A percentile compares a stretch with the other conserved stretches of the same genome.
These are phyloP conservation scores for Hyaloscypha variabilis DNA, from an alignment of 495 filamentous ascomycete species.

Conservation along the genomic window DNA sequence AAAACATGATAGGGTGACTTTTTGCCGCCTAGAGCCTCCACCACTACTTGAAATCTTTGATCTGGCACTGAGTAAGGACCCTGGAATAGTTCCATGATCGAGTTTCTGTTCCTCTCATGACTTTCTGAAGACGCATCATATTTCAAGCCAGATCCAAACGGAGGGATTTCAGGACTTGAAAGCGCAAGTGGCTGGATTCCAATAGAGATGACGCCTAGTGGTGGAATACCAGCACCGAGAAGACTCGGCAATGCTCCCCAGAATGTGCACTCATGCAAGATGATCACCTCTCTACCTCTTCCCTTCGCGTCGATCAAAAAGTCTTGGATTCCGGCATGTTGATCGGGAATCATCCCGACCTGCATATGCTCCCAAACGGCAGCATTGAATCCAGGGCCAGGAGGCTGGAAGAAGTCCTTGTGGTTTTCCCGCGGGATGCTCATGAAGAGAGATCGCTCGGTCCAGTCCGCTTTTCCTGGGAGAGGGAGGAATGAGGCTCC, in stretches of 20 bases:
- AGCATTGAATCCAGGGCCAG: too few relatives aligned
- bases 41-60: background rate
- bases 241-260: conserved; percentile 29
- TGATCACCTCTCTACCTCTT: conserved; percentile 25
- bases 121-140: conserved; percentile 17
- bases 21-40: background rate
- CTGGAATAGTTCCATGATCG: conserved; percentile 15
- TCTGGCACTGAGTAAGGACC: background rate
- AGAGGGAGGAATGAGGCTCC: conserved; percentile 38
- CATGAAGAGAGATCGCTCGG: background rate
- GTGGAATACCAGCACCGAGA: conserved; percentile 17
- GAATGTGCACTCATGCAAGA: conserved; percentile 30
- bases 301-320: conserved; percentile 22
- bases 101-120: conserved; percentile 9
- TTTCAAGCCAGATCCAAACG: conserved; percentile 30
- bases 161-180: conserved; percentile 23
- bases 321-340: conserved; percentile 20
- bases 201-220: conserved; percentile 10
- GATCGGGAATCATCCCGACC: conserved; percentile 25
- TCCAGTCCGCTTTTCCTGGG: conserved; percentile 12
- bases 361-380: conserved; percentile 28
- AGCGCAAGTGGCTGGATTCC: conserved; percentile 27
- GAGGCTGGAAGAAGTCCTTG: conserved; percentile 8
- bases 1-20: conserved; percentile 6
- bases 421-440: conserved; percentile 18